phyloP scores from a whole-genome alignment of 768 basidiomycete genomes.

The Pisolithus microcarpus region DNA sequence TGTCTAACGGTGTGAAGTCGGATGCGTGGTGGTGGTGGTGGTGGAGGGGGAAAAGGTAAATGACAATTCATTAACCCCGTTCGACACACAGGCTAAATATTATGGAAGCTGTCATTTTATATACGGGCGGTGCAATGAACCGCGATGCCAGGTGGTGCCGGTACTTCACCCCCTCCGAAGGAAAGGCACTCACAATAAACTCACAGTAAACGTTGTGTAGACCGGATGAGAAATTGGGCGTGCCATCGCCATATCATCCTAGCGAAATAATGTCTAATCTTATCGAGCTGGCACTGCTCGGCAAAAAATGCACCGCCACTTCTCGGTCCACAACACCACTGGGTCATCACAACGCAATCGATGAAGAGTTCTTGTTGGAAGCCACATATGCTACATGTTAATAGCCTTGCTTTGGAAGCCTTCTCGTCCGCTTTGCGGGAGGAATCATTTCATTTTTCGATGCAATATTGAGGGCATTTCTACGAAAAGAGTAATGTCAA shows the following conservation, averaged over 20 bases:
- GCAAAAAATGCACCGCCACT: background rate
- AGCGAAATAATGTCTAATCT: background rate
- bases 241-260: background rate
- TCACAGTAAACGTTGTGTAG: background rate
- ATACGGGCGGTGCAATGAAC: constrained; percentile 5
- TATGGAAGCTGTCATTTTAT: constrained; percentile 10
- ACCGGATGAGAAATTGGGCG: background rate
- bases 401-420: too few species aligned
- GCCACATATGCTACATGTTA: too few species aligned
- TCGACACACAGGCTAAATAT: background rate
- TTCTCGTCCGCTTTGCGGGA: too few species aligned
- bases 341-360: too few species aligned
- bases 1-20: background rate
- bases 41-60: background rate
- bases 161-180: background rate
- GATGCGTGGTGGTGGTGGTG: background rate
- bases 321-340: background rate
- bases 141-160: background rate
- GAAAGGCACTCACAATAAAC: background rate
- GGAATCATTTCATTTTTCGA: background rate
- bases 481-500: constrained; percentile 8
- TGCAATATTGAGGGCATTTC: background rate
- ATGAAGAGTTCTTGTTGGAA: too few species aligned
- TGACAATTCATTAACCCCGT: constrained; percentile 3
- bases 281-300: background rate